These are phyloP conservation scores for Boletus eberwhitei DNA, from an alignment of 768 basidiomycete species.

Conservation along the genomic window DNA sequence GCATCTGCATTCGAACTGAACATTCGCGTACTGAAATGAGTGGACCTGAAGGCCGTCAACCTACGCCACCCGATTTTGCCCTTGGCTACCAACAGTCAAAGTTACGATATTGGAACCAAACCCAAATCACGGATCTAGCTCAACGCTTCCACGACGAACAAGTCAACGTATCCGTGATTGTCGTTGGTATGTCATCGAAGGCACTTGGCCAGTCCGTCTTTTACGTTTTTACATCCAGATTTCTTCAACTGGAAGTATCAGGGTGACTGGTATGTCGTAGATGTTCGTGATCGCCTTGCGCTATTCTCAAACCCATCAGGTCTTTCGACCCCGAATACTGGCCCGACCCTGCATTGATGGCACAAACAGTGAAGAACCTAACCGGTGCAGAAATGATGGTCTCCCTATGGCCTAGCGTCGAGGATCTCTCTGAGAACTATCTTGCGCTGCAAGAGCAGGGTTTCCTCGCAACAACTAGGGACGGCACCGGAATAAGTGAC, in stretches of 20 bases:
- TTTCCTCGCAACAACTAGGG: no score
- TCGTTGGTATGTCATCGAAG: conserved; percentile 25
- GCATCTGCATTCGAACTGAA: not conserved
- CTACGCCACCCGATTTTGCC: conserved; percentile 35
- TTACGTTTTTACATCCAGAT: not conserved
- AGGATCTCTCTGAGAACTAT: no score
- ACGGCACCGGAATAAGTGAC: no score
- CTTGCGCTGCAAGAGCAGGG: no score
- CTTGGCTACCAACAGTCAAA: conserved; percentile 34
- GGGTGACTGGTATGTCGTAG: not conserved
- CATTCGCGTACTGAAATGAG: not conserved
- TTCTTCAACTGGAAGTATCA: not conserved
- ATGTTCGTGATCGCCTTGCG: no score
- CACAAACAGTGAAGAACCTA: not conserved
- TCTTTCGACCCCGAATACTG: no score
- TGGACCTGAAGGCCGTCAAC: not conserved
- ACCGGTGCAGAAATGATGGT: not conserved
- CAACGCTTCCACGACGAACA: conserved; percentile 29
- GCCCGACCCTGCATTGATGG: no score
- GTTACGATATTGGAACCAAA: conserved; percentile 37
- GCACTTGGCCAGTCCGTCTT: not conserved
- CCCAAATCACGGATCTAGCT: conserved; percentile 34
- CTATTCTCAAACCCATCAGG: no score
- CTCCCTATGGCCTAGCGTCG: not conserved
- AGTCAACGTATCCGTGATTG: conserved; percentile 36